phyloP scores from a whole-genome alignment of 257 asterid species.

The Solanum sitiens region DNA sequence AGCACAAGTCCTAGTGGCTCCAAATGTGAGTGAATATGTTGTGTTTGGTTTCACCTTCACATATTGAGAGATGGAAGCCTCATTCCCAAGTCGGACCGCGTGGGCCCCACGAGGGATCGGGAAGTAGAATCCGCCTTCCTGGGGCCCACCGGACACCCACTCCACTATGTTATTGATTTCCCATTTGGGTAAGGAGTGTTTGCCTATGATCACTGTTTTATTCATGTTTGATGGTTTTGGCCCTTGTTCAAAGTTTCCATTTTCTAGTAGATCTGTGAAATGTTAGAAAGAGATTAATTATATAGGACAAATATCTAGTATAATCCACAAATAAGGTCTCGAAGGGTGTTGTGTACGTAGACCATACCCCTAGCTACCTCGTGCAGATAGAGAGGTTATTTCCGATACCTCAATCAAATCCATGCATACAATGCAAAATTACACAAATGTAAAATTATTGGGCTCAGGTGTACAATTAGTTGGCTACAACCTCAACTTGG shows the following conservation, averaged over 20 bases:
- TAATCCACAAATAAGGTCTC: background rate
- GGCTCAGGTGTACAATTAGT: background rate
- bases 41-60: constrained; percentile 30
- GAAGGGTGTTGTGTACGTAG: background rate
- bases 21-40: constrained; percentile 44
- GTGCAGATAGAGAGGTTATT: background rate
- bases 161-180: constrained; percentile 50
- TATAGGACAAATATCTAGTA: background rate
- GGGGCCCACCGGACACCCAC: constrained; percentile 68
- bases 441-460: background rate
- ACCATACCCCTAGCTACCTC: background rate
- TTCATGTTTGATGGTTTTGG: constrained; percentile 43
- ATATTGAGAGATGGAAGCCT: constrained; percentile 47
- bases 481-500: background rate
- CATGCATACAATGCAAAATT: background rate
- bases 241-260: constrained; percentile 61
- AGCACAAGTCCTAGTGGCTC: constrained; percentile 71
- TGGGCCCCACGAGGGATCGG: constrained; percentile 63
- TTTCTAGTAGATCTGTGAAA: constrained; percentile 36
- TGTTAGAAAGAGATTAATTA: background rate
- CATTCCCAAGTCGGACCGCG: constrained; percentile 61
- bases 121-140: constrained; percentile 59
- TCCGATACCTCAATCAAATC: background rate
- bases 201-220: constrained; percentile 50
- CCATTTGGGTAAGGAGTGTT: constrained; percentile 68